Base-by-base conservation (phyloP, 805 yeast genomes). In the Saccharomycopsis fibuligera region DNA sequence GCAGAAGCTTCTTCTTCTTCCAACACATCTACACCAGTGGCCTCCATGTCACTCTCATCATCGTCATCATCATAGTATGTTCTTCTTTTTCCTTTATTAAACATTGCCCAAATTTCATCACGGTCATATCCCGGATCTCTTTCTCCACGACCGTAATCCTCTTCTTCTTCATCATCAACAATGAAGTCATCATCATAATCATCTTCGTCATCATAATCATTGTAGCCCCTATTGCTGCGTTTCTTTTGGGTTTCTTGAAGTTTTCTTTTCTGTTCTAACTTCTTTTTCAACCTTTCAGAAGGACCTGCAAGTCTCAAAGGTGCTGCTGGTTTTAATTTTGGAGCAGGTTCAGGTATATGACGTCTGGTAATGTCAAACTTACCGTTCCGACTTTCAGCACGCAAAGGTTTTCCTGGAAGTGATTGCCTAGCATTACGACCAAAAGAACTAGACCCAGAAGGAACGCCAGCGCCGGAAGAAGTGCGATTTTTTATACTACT, bases 81-180 rank as follows among this genome's bases (percentile, higher is more conserved):
- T 40, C 87, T 68, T 47, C 73, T 70, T 50, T 72, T 73, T 3
- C 89, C 87, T 50, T 76, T 72, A 59, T 79, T 82, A 63, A 90
- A 85, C 64, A 91, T 75, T 17, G 81, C 77, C 96, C 96, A 88
- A 41, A 91, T 90, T 63, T 89, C 96, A 54, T 85, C 89, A 39
- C 91, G 68, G 57, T 86, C 86, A 56, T 85, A 86, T 2, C 80
- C 88, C 3, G 61, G 64, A 16, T 45, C 49, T 4, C 39, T 50
- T 37, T 43, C 50, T 22, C 27, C 38, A 6, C 41, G 12, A 38
- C 62, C 66, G n/a, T 44, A 10, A 8, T 36, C 41, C 19, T 49
- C 54, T 25, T 63, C 72, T 5, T 72, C 81, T 5, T 72, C 79
- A 49, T 78, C 86, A 44, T 76, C 74, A 8, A 73, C 88, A 31